Conservation (phyloP, 139 green algal genomes). For the Haematococcus lacustris region DNA sequence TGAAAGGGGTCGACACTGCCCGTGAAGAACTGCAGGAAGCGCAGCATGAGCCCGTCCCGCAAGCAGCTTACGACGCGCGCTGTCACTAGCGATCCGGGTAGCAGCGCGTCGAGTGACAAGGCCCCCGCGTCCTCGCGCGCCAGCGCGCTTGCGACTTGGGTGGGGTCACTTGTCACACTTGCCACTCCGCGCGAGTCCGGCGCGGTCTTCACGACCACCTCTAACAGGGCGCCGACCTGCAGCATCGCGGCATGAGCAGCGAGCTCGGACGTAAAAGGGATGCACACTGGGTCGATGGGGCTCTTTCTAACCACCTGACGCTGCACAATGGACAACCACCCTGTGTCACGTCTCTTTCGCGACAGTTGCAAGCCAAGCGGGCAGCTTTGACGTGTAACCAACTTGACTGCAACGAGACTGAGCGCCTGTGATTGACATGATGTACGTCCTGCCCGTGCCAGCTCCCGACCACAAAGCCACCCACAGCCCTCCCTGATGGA, state of each 20-base stretch:
- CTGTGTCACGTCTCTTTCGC: neutral
- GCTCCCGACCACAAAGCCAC: neutral
- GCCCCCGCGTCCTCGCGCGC: conserved; percentile 41
- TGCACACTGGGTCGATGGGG: conserved; percentile 2
- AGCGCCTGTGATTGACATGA: neutral
- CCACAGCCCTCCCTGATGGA: neutral
- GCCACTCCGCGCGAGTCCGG: conserved; percentile 9
- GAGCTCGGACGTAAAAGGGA: neutral
- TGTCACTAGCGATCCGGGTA: conserved; percentile 78
- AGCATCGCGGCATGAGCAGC: neutral
- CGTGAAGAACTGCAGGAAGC: conserved; percentile 85
- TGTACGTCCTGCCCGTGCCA: neutral
- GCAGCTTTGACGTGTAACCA: neutral
- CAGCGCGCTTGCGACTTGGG: neutral
- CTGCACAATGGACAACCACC: neutral
- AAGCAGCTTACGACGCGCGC: conserved; percentile 41
- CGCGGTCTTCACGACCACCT: conserved; percentile 32
- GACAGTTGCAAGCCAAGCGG: neutral
- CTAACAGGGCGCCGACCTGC: conserved; percentile 37
- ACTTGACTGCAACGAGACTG: neutral
- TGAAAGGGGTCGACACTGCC: conserved; percentile 85
- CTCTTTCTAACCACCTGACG: conserved; percentile 7
- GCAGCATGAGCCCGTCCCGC: conserved; percentile 71
- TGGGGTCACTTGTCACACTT: conserved; percentile 19
- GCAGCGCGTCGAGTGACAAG: conserved; percentile 58